Conservation (phyloP, 495 filamentous ascomycete species). For the Aspergillus biplanus region DNA sequence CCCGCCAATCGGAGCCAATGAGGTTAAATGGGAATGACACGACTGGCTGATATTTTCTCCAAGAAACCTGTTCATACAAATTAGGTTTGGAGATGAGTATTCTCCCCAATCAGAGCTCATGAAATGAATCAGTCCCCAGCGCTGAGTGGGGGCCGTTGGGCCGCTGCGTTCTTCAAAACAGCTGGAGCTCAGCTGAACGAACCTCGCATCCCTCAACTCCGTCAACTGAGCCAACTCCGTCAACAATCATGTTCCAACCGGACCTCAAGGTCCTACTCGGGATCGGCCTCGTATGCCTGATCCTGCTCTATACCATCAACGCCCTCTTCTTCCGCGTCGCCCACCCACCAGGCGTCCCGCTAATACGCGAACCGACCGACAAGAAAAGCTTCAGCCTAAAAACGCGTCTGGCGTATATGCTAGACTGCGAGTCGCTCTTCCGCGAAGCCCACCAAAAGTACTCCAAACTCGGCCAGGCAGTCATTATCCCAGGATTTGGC, state of each 20-base stretch:
- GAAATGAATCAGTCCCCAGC: too few relatives aligned
- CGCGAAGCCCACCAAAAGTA: conserved; percentile 11
- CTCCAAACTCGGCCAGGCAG: conserved; percentile 28
- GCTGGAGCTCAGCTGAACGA: neutral
- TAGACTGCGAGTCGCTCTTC: conserved; percentile 14
- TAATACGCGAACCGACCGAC: conserved; percentile 7
- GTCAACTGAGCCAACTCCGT: neutral
- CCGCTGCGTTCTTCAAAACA: neutral
- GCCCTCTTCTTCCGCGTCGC: conserved; percentile 1
- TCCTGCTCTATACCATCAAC: conserved; percentile 13
- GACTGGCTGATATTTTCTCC: too few relatives aligned
- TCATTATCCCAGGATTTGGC: conserved; percentile 39
- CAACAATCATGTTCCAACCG: neutral
- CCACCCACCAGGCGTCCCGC: neutral
- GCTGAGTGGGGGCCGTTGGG: neutral
- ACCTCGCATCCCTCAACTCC: neutral
- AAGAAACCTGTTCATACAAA: too few relatives aligned
- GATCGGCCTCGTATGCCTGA: neutral
- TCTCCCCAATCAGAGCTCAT: too few relatives aligned
- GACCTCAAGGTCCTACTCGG: neutral
- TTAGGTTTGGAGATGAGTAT: too few relatives aligned
- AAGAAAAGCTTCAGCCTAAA: conserved; percentile 11
- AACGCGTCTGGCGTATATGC: conserved; percentile 6
- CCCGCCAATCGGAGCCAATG: too few relatives aligned
- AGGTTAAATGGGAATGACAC: too few relatives aligned